Evolutionary conservation across 108 stramenopile genomes (phyloP).

Genomic region (Pseudonitzschia delicatissima): DNA sequence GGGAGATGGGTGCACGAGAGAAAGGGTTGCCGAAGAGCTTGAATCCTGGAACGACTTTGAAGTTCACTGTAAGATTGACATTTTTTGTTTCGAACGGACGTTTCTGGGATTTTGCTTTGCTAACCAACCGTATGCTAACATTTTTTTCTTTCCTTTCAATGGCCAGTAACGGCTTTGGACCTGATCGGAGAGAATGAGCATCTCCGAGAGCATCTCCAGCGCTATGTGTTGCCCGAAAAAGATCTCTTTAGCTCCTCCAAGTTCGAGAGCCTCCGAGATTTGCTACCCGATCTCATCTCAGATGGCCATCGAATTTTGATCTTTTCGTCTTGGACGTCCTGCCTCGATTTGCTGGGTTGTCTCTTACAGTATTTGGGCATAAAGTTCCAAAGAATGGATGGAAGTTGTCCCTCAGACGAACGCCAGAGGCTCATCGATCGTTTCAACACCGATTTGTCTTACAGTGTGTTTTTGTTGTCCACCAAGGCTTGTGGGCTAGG

Average conservation of each 20-base stretch:
- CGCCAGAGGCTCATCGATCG: constrained; percentile 77
- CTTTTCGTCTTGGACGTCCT: constrained; percentile 88
- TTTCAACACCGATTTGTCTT: constrained; percentile 63
- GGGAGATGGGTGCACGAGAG: constrained; percentile 64
- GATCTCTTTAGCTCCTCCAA: constrained; percentile 79
- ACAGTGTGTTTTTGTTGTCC: constrained; percentile 77
- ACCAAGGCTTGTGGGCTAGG: constrained; percentile 70
- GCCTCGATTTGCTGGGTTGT: constrained; percentile 81
- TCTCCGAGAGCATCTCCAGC: constrained; percentile 43
- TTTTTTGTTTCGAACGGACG: not conserved
- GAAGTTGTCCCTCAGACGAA: constrained; percentile 58
- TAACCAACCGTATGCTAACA: not conserved
- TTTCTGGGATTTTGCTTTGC: no score
- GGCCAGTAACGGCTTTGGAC: constrained; percentile 44
- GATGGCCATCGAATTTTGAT: constrained; percentile 73
- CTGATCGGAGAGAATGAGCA: constrained; percentile 65
- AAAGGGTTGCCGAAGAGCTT: constrained; percentile 76
- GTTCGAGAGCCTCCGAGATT: constrained; percentile 53
- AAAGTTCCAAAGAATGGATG: constrained; percentile 74
- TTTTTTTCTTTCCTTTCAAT: not conserved
- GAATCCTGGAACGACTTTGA: constrained; percentile 83
- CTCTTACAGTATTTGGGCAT: constrained; percentile 64
- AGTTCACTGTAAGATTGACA: constrained; percentile 53
- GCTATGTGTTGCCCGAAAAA: constrained; percentile 49
- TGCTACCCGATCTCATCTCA: constrained; percentile 50